Evolutionary conservation across 1,139 yeast species (phyloP), one percentile per base, ranked within the genome.

Genomic region (Debaryomycetaceae sp.): DNA sequence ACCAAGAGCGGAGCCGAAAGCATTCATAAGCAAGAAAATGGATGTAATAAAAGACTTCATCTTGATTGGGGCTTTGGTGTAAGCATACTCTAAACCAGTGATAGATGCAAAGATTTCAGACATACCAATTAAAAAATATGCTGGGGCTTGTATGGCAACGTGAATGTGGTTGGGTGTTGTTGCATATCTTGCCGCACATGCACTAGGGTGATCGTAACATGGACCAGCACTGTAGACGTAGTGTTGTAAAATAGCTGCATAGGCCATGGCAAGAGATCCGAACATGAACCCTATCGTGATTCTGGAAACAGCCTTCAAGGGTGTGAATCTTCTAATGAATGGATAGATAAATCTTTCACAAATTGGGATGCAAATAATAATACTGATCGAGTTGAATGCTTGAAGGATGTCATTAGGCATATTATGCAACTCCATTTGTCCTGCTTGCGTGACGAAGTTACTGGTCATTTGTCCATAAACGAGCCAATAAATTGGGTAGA

Each of bases 191-290:
- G 52, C 58, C 36, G 52, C 59, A 61, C 75, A 67, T 31, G 51
- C 52, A 54, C 59, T 61, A 38, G 95, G 91, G 44, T 58, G 53
- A 49, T 82, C 79, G 55, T 82, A 88, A 76, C 96, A 88, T 47
- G 95, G 93, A 22, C 89, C 89, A 6, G 87, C 72, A 41, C 67
- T 61, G 69, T 89, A 89, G 51, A 90, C 83, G 59, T 71, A 72
- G 59, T 82, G 80, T 68, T 90, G 97, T 52, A 87, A 75, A 38
- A 87, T 83, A 13, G 95, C 93, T 45, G 96, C 95, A 59, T 85
- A 82, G 34, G 82, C 78, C 83, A 87, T 85, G 36, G 96, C 78
- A 37, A 76, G 57, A 6, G 90, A 65, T 44, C 85, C 90, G 47
- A 87, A 72, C 64, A 84, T 65, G 70, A 89, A 89, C 9, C 97